Evolutionary conservation across 1,284 basidiomycete species (phyloP), one percentile per base, ranked within the genome.

Genomic region (Vanrija humicola): DNA sequence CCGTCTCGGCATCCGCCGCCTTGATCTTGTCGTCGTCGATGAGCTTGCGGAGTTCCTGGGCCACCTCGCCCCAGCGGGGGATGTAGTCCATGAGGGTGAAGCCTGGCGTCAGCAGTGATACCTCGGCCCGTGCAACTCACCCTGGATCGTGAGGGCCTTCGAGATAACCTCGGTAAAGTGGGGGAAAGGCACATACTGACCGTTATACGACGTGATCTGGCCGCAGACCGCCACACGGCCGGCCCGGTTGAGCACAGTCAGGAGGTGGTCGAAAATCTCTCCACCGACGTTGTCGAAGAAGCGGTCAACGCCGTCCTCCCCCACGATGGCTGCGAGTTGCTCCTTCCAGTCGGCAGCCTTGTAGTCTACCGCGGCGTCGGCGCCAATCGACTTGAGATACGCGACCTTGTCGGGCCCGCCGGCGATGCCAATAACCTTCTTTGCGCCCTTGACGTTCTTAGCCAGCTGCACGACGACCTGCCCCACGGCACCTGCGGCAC

Each of bases 201-300:
- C 42, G 43, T 46, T 46, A 28, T 46, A 46, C 18, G 8, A 5
- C 18, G 45, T 10, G 10, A 46, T n/a, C 26, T 12, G 68, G 26
- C 78, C 78, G 58, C 76, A 78, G n/a, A 72, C 61, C 9, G 71
- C 76, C 43, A 79, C 65, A 12, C 71, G 61, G 16, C 72, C 77
- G 43, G 67, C 55, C 19, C 66, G 67, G 54, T 75, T 74, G 56
- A 78, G 66, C 26, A 67, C 63, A 23, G 64, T 55, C 8, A 77
- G 50, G 16, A 64, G 52, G 21, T 64, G 49, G 55, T 76, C 68
- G 14, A 74, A 62, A 28, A 73, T 65, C n/a, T 68, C 59, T 5
- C 73, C 73, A 5, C 74, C 74, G 43, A 75, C 70, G 43, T 73
- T 75, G 38, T 66, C 64, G 21, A 62, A 64, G 48, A 58, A 72